Evolutionary conservation across 495 filamentous ascomycete species (phyloP).

Genomic region (Xylaria telfairii): DNA sequence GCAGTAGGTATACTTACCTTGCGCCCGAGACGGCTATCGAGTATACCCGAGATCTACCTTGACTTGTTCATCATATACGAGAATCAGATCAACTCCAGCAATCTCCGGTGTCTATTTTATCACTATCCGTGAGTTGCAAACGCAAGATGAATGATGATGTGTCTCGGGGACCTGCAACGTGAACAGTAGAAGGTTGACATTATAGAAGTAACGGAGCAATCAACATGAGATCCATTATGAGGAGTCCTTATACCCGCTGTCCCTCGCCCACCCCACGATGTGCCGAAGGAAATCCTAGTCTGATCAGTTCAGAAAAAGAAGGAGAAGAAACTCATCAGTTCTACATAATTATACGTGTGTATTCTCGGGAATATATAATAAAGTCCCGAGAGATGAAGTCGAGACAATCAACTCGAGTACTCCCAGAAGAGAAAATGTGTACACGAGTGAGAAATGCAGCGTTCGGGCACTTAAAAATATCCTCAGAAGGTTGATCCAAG

Average conservation of each 20-base stretch:
- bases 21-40: neutral
- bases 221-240: neutral
- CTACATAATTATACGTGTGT: neutral
- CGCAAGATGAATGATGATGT: neutral
- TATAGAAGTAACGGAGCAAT: neutral
- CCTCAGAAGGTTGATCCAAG: neutral
- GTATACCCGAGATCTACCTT: neutral
- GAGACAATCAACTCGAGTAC: neutral
- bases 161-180: neutral
- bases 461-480: neutral
- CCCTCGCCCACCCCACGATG: neutral
- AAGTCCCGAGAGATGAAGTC: neutral
- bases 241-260: neutral
- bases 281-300: constrained; percentile 23
- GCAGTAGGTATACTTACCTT: neutral
- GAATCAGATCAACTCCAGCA: neutral
- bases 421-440: neutral
- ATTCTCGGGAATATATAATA: neutral
- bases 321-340: constrained; percentile 31
- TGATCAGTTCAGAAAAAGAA: constrained; percentile 29
- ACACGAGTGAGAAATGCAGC: neutral
- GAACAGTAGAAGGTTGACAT: neutral
- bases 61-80: neutral
- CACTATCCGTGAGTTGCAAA: neutral
- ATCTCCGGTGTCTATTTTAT: neutral